A percentile compares a stretch with the other conserved stretches of the same genome.
phyloP scores from a whole-genome alignment of 2,329 filamentous ascomycete species.

The Fusarium lyarnte region DNA sequence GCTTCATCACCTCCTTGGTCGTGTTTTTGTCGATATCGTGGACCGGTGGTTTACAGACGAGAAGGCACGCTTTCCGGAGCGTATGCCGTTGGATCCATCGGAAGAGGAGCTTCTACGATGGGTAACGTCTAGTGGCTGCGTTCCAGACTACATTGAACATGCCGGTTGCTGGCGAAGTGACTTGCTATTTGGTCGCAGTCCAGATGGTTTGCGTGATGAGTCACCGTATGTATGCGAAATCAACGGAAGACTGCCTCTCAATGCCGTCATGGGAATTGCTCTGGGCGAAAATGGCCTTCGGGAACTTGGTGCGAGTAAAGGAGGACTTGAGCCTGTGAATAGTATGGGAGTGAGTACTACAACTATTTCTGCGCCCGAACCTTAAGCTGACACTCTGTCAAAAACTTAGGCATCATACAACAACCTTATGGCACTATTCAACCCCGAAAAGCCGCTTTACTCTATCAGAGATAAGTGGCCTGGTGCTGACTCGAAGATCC shows the following conservation, averaged over 20 bases:
- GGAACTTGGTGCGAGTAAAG: slow-evolving; percentile 3
- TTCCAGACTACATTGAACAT: slow-evolving; percentile 9
- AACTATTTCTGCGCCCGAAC: too few relatives aligned
- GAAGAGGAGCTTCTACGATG: slow-evolving; percentile 17
- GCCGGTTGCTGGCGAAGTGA: slow-evolving; percentile 26
- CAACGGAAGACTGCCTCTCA: slow-evolving; percentile 21
- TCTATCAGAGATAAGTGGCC: slow-evolving; percentile 13
- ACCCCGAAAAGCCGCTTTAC: slow-evolving; percentile 9
- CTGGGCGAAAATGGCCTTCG: not conserved
- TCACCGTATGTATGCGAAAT: slow-evolving; percentile 20
- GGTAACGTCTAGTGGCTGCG: not conserved
- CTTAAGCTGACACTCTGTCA: not conserved
- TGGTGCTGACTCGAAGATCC: slow-evolving; percentile 9
- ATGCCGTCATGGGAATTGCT: slow-evolving; percentile 3
- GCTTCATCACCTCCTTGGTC: slow-evolving; percentile 8
- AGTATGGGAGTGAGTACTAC: not conserved
- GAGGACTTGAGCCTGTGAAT: not conserved
- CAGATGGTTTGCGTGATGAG: not conserved
- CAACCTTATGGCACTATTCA: slow-evolving; percentile 2
- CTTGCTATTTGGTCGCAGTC: slow-evolving; percentile 13
- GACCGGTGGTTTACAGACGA: slow-evolving; percentile 25
- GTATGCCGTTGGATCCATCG: slow-evolving; percentile 19
- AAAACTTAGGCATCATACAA: not conserved
- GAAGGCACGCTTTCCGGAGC: slow-evolving; percentile 1
- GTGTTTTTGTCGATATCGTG: slow-evolving; percentile 15